phyloP scores from a whole-genome alignment of 805 yeast genomes.

The Teunomyces lycoperdinae region DNA sequence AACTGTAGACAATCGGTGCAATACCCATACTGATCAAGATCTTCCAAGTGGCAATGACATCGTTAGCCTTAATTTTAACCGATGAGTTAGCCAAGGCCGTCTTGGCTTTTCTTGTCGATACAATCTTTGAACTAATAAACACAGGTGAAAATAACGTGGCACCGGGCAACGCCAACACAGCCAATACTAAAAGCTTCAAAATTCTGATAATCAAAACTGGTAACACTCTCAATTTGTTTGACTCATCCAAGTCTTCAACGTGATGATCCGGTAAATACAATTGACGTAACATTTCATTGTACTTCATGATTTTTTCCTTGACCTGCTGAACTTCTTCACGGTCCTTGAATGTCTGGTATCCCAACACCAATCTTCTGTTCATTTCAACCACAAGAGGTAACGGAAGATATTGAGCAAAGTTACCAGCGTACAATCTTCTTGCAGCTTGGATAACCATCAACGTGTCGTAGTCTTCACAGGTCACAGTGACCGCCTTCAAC shows the following conservation, averaged over 20 bases:
- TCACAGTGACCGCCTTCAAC: conserved; percentile 79
- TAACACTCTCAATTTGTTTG: conserved; percentile 48
- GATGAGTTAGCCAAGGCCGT: conserved; percentile 82
- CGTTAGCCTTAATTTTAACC: conserved; percentile 88
- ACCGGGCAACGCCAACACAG: conserved; percentile 82
- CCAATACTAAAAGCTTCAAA: conserved; percentile 52
- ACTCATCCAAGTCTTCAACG: conserved; percentile 54
- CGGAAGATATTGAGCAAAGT: conserved; percentile 68
- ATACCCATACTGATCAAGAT: conserved; percentile 82
- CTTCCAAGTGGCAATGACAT: conserved; percentile 97
- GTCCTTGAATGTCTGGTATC: conserved; percentile 71
- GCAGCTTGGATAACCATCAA: conserved; percentile 89
- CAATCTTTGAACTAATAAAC: conserved; percentile 70
- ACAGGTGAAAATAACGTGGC: conserved; percentile 83
- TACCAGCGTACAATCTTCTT: conserved; percentile 79
- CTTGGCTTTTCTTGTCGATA: conserved; percentile 69
- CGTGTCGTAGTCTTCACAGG: conserved; percentile 86
- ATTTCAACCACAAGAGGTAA: conserved; percentile 83
- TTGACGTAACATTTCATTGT: conserved; percentile 58
- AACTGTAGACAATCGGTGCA: conserved; percentile 81
- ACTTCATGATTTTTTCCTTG: conserved; percentile 60
- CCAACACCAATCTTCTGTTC: conserved; percentile 82
- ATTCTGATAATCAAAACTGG: conserved; percentile 57
- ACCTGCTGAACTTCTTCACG: conserved; percentile 64
- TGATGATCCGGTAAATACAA: conserved; percentile 55